Base-by-base conservation (phyloP, 2,329 filamentous ascomycete genomes). In the Ophiostoma piceae region DNA sequence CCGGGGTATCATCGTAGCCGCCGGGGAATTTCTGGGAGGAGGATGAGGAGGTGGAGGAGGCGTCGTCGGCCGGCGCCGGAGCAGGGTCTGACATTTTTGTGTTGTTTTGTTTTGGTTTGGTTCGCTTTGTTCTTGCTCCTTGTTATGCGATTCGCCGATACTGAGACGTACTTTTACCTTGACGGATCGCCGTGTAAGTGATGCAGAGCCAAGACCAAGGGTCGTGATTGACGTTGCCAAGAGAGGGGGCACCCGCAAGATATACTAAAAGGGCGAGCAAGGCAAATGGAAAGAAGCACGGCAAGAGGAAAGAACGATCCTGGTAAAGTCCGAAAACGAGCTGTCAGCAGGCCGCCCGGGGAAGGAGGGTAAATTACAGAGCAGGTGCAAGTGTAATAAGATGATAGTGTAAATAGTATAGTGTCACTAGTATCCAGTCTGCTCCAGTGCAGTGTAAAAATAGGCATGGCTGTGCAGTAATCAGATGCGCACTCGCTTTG, bases 1-100 rank as follows among this genome's bases (percentile, higher is more conserved):
- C 82, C 1, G 92, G 92, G 0, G 92, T 96, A 3, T 35, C 7
- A 54, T 75, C 74, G 41, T 73, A 74, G n/a, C 74, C 74, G 26
- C 74, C 74, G 1, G 73, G 60, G 0, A 72, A 71, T 6, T 72
- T 71, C 11, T 66, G 35, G 2, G 35, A 22, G 0, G 66, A 67
- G 41, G 66, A 35, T 12, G 66, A 51, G 2, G 22, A 22, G 5
- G 66, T 3, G 6, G 22, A 16, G 3, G 66, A 47, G 22, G 66
- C 41, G 26, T 67, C 29, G 66, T 51, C 43, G 14, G 57, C 57
- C 26, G 57, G 22, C 26, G n/a, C 47, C 19, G 47, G 19, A 16
- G 22, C 57, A 62, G 57, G 26, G 19, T 37, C 60, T 37, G 32
- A 39, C 60, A 64, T 64, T 64, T 5, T 29, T 29, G 26, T 29